These are phyloP conservation scores for Oleoguttula mirabilis DNA, from an alignment of 495 filamentous ascomycete genomes.

Conservation along the genomic window DNA sequence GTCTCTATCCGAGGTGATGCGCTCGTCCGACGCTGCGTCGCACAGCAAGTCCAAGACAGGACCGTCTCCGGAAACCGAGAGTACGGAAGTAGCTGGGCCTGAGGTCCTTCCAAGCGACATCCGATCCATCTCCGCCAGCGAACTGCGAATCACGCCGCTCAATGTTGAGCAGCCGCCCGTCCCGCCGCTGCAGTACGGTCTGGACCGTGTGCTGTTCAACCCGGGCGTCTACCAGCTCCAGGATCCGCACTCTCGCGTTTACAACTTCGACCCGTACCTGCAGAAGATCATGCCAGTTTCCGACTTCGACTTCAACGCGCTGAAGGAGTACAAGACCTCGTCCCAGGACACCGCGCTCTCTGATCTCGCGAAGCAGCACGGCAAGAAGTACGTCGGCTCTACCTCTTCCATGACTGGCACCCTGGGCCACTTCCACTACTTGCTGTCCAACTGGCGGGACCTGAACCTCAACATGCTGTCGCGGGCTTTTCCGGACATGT, in stretches of 20 bases:
- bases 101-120: too few relatives aligned
- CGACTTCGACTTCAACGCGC: conserved; percentile 81
- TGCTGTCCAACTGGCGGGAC: conserved; percentile 70
- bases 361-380: conserved; percentile 46
- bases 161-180: conserved; percentile 46
- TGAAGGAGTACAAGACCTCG: conserved; percentile 78
- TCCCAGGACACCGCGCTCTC: conserved; percentile 65
- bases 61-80: too few relatives aligned
- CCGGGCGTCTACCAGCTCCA: conserved; percentile 85
- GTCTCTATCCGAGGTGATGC: too few relatives aligned
- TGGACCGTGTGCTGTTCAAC: conserved; percentile 91
- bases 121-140: too few relatives aligned
- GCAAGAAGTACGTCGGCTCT: conserved; percentile 84
- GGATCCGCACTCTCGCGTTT: conserved; percentile 77
- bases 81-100: too few relatives aligned
- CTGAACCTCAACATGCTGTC: conserved; percentile 57
- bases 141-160: conserved; percentile 31
- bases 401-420: conserved; percentile 91
- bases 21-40: too few relatives aligned
- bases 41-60: too few relatives aligned
- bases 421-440: conserved; percentile 82
- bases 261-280: conserved; percentile 92
- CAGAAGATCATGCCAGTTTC: conserved; percentile 78
- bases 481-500: conserved; percentile 45
- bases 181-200: conserved; percentile 59